Base-by-base conservation (phyloP, 2,329 filamentous ascomycete species). In the Elsinoe batatas region DNA sequence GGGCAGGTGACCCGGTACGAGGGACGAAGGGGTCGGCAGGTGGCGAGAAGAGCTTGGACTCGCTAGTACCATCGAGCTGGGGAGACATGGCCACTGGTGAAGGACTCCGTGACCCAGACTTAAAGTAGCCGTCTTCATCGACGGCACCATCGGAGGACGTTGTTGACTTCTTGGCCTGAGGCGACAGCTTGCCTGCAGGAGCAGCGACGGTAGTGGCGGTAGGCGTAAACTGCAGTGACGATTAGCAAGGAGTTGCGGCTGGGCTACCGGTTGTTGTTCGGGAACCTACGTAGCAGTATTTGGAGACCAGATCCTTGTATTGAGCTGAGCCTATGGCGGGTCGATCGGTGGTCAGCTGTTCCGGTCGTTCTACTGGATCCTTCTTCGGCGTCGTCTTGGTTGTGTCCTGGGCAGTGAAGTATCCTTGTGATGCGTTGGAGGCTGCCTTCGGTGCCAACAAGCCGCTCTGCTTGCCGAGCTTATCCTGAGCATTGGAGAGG, bases 231-330 rank as follows among this genome's bases (percentile, higher is more conserved):
- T 61, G 58, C 44, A 44, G 35, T 54, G 62, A 65, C 57, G 63
- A 68, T 74, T 70, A 72, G 68, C 66, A 65, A 65, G 65, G 66
- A 58, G 65, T 63, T 63, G 64, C 67, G 62, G 26, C 26, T 33
- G 37, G 51, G 38, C 63, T 62, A 64, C 66, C 61, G 61, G 62
- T 61, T 62, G 67, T 67, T 58, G 60, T 64, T 59, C 63, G 62
- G 61, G 79, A 79, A 95, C 91, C 83, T 91, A 96, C 91, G 82
- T 97, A 98, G 80, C 93, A 98, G 79, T 95, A 98, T 77, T 95
- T 96, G 77, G 95, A 91, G 71, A 98, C 87, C 62, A 98, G 81
- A 74, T 98, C 93, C 73, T 94, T 88, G 71, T 98, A 97, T 58
- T 91, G 91, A 58, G 88, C 84, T 61, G 90, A 94, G 58, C 91